Base-by-base conservation (phyloP, 441 rosid species). In the Erodium trifolium region DNA sequence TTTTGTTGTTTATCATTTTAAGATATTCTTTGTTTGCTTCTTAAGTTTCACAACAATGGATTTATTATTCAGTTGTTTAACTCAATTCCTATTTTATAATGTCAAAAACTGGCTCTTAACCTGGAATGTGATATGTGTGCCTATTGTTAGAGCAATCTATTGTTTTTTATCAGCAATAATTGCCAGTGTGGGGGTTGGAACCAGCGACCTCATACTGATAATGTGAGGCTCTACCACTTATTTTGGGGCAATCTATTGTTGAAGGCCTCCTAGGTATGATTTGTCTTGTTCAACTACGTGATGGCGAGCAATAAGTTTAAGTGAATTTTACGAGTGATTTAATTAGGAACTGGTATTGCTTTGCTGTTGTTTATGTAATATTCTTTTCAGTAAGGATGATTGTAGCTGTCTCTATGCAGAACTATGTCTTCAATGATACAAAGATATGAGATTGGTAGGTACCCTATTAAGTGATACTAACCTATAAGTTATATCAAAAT, bases 341-440 rank as follows among this genome's bases (percentile, higher is more conserved):
- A 2, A 8, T 55, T 8, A 14, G 3, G 62, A 55, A 55, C 2
- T 14, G 10, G 62, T 55, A 17, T 55, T 4, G 23, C 23, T 55
- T n/a, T 55, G 23, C 10, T 55, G 19, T 5, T 55, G 62, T 55
- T 7, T 17, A 16, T 37, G 41, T 37, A 37, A 37, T 4, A 37
- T 37, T 37, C 41, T 37, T 37, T 7, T 37, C 8, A 5, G 6
- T 37, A 37, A 9, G 41, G 6, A 37, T 37, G 41, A 37, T 37
- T 37, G 41, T 37, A 37, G 6, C 41, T 5, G 41, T 37, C 41
- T 37, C 41, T 37, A 18, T 59, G 29, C 29, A 17, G 55, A 49
- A 49, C 55, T 49, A 43, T 43, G 63, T 59, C 63, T 59, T 59
- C 13, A 59, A 59, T 59, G 29, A 59, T 59, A 17, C 31, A 18